A percentile compares a stretch with the other conserved stretches of the same genome.
Conservation (phyloP, 2,329 filamentous ascomycete genomes). For the Fusarium algeriense region DNA sequence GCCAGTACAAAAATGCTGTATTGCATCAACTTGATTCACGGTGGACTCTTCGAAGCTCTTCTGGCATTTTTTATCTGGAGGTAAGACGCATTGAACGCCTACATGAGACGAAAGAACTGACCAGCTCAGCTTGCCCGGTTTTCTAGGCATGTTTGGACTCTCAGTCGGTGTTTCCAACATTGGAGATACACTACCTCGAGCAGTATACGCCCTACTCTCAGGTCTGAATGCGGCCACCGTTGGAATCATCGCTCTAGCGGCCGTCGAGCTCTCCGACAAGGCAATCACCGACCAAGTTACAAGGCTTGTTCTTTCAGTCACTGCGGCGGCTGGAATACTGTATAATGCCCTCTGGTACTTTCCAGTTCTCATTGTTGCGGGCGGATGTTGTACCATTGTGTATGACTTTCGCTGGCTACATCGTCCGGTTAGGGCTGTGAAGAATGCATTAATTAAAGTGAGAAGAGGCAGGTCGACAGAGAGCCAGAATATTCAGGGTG, state of each 20-base stretch:
- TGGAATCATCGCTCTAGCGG: slow-evolving; percentile 77
- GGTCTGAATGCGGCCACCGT: slow-evolving; percentile 80
- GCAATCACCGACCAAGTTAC: slow-evolving; percentile 75
- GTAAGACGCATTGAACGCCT: slow-evolving; percentile 50
- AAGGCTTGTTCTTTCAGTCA: slow-evolving; percentile 72
- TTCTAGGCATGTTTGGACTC: slow-evolving; percentile 76
- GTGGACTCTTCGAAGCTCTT: slow-evolving; percentile 68
- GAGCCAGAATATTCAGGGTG: accelerated
- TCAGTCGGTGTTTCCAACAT: slow-evolving; percentile 74
- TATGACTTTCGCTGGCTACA: slow-evolving; percentile 55
- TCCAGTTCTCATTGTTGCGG: slow-evolving; percentile 61
- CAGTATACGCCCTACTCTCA: slow-evolving; percentile 76
- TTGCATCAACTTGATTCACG: slow-evolving; percentile 73
- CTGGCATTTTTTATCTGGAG: slow-evolving; percentile 74
- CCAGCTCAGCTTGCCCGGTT: slow-evolving; percentile 69
- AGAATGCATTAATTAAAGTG: accelerated
- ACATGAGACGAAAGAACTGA: accelerated
- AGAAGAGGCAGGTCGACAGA: accelerated
- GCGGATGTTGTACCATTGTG: background rate
- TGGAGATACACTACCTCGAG: slow-evolving; percentile 66
- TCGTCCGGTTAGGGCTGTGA: slow-evolving; percentile 21
- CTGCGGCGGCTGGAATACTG: slow-evolving; percentile 72
- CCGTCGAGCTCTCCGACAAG: slow-evolving; percentile 74
- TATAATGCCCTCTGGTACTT: slow-evolving; percentile 84
- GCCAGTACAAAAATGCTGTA: slow-evolving; percentile 79